Evolutionary conservation across 2,329 filamentous ascomycete genomes (phyloP), one percentile per base, ranked within the genome.

Genomic region (Xylaria digitata): DNA sequence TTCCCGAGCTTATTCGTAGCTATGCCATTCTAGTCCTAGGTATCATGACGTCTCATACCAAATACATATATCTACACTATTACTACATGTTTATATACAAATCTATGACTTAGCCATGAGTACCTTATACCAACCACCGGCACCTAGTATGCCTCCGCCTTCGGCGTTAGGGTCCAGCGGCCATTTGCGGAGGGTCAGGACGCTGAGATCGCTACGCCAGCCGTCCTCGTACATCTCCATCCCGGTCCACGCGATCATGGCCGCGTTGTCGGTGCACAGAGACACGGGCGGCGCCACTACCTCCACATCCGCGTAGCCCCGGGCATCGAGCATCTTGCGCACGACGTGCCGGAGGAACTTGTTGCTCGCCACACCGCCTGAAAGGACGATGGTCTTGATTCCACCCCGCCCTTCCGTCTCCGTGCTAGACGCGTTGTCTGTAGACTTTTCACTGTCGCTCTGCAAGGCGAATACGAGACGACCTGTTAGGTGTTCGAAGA

Each of bases 221-320:
- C 95, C 94, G 0, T 87, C 88, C 78, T 92, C 86, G 75, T 87
- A 97, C 94, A 99, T 97, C 80, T 98, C 94, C 71, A 94, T 86
- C 0, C 91, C 96, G 0, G 94, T 85, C 95, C 96, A 98, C 1
- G 91, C 95, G 77, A 98, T 94, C 96, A 99, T 99, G 54, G 94
- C 93, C 13, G 96, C 96, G 79, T 99, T 98, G 75, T 99, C 96
- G 0, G 93, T 97, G 76, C 96, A 98, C 60, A 95, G 84, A 48
- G 84, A 83, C 9, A 87, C 79, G 2, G 94, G 94, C n/a, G 96
- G 95, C 62, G 91, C 92, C 34, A 90, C 80, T 7, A 97, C 78
- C 11, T 84, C 73, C 32, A 96, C 78, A 70, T 87, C 73, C 0
- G 76, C 75, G 75, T 88, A 90, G 0, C 92, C 92, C 49, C 91